Conservation (phyloP, 345 rosid genomes). For the Eutrema yunnanense region DNA sequence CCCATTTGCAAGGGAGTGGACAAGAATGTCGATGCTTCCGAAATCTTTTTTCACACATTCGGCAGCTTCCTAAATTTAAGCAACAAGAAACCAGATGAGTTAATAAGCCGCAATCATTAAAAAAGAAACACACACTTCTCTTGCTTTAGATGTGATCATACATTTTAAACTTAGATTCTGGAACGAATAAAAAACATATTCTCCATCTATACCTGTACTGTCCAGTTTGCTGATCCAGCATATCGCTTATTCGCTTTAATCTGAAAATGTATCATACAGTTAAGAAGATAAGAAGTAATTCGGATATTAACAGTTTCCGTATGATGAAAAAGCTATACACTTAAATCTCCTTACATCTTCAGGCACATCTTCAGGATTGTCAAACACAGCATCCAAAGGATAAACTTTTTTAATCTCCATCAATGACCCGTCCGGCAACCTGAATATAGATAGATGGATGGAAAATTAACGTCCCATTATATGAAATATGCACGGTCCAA, state of each 20-base stretch:
- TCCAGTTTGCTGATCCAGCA: constrained; percentile 93
- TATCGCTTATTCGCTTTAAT: constrained; percentile 80
- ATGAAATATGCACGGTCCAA: background rate
- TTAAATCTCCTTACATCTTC: constrained; percentile 65
- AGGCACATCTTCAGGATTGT: constrained; percentile 77
- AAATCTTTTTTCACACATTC: constrained; percentile 84
- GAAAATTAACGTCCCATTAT: background rate
- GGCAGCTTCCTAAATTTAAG: constrained; percentile 65
- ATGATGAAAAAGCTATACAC: background rate
- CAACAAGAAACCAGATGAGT: background rate
- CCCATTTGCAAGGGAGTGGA: constrained; percentile 94
- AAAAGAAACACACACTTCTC: background rate
- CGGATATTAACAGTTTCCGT: background rate
- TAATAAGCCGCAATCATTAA: background rate
- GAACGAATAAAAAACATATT: background rate
- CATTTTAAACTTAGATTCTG: background rate
- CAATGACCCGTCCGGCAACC: constrained; percentile 89
- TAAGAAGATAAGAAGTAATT: background rate
- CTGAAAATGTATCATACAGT: constrained; percentile 36
- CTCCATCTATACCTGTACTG: constrained; percentile 62
- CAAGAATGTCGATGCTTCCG: constrained; percentile 87
- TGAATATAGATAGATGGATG: constrained; percentile 26
- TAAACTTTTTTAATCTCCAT: constrained; percentile 91
- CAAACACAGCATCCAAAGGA: constrained; percentile 89
- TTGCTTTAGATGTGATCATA: background rate